Evolutionary conservation across 2,329 filamentous ascomycete genomes (phyloP), one percentile per base, ranked within the genome.

Genomic region (Claviceps maximensis): DNA sequence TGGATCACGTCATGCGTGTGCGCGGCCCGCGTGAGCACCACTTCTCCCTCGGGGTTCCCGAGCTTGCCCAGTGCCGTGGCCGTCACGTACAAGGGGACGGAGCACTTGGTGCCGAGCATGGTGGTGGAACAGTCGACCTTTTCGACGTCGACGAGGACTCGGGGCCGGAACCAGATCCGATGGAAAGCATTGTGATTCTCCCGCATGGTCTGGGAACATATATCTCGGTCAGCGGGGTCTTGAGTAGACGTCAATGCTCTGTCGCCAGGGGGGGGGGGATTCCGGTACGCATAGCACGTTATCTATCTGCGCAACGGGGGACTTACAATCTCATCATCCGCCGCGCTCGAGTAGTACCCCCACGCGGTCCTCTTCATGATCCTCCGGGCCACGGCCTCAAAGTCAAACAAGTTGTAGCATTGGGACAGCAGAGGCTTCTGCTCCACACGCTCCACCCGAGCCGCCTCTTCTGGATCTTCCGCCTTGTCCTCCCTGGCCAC

Each of bases 151-250:
- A 95, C 82, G 53, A 98, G 82, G 53, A 98, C 75, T 58, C 83
- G 84, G 3, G 93, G 93, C 23, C 93, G 83, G 75, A 98, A 97
- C 91, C 93, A 82, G 70, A 96, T 94, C 67, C 94, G 90, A 73
- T 98, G 93, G 73, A 89, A 98, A 47, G 93, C 93, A 47, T 80
- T 82, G 72, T 96, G 91, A 72, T 98, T 98, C 71, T 97, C 91
- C 58, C 91, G 83, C 75, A 97, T 76, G 0, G 93, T 96, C 86
- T 94, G 59, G 42, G 33, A n/a, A n/a, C n/a, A n/a, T n/a, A n/a
- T n/a, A n/a, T n/a, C n/a, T n/a, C n/a, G n/a, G n/a, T n/a, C n/a
- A n/a, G n/a, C n/a, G n/a, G n/a, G n/a, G n/a, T n/a, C n/a, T n/a
- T n/a, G n/a, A n/a, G n/a, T n/a, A n/a, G n/a, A n/a, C n/a, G n/a